A percentile compares a stretch with the other conserved stretches of the same genome.
Evolutionary conservation across 257 asterid genomes (phyloP).

Genomic region (Jacaranda mimosifolia): DNA sequence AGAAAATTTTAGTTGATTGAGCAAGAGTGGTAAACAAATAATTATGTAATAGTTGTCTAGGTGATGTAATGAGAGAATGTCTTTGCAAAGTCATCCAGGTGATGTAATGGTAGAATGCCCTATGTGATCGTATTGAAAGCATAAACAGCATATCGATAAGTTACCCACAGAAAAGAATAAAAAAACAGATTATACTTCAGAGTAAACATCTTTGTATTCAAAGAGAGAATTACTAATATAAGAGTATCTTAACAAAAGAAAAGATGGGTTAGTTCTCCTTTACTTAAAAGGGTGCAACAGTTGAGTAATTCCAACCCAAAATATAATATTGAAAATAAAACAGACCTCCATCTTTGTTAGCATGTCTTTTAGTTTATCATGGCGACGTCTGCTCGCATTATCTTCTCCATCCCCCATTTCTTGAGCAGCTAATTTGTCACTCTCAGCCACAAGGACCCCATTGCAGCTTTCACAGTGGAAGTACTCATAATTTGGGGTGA

Average conservation of each 20-base stretch:
- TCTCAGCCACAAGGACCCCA: conserved; percentile 83
- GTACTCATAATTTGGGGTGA: conserved; percentile 75
- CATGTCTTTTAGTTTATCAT: conserved; percentile 81
- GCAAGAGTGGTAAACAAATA: neutral
- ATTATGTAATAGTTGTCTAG: no score
- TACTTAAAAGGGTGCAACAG: conserved; percentile 1
- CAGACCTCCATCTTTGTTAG: conserved; percentile 88
- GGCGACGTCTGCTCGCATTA: conserved; percentile 84
- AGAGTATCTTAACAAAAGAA: conserved; percentile 21
- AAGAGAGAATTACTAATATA: neutral
- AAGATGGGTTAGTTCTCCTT: neutral
- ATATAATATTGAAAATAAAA: conserved; percentile 32
- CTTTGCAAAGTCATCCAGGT: neutral
- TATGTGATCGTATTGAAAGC: neutral
- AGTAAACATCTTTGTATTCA: neutral
- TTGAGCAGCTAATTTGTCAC: conserved; percentile 79
- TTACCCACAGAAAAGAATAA: neutral
- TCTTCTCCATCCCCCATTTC: conserved; percentile 91
- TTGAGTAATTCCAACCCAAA: conserved; percentile 14
- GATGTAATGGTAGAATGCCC: neutral
- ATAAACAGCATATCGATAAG: neutral
- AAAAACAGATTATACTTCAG: neutral
- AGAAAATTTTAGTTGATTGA: neutral
- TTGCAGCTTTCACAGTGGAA: conserved; percentile 96
- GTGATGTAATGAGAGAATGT: neutral